Evolutionary conservation across 192 early-diverging fungal species (phyloP).

Genomic region (Lunasporangiospora selenospora): DNA sequence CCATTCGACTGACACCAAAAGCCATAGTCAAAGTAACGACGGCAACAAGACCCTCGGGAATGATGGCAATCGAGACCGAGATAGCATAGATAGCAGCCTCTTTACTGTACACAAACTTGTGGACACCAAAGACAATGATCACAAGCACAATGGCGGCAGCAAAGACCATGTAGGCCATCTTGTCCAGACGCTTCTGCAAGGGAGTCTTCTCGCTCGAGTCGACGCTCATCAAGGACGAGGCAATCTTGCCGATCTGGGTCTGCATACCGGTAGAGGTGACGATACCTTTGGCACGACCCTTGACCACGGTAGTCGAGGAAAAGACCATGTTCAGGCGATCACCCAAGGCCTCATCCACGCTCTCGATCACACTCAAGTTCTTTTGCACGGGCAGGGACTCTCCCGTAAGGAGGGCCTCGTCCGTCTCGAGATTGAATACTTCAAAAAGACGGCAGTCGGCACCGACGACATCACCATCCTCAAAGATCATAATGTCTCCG

Average conservation of each 20-base stretch:
- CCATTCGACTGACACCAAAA: slow-evolving; percentile 87
- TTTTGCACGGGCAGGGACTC: slow-evolving; percentile 88
- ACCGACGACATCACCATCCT: slow-evolving; percentile 94
- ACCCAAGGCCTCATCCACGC: slow-evolving; percentile 76
- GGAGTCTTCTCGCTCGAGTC: slow-evolving; percentile 62
- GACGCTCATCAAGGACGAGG: slow-evolving; percentile 75
- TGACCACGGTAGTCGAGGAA: slow-evolving; percentile 86
- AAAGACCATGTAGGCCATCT: slow-evolving; percentile 82
- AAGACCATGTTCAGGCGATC: slow-evolving; percentile 94
- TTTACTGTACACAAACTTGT: slow-evolving; percentile 64
- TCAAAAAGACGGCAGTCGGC: slow-evolving; percentile 89
- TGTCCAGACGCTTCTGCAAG: slow-evolving; percentile 70
- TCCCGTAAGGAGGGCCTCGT: slow-evolving; percentile 94
- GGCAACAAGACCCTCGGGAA: slow-evolving; percentile 94
- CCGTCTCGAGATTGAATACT: slow-evolving; percentile 87
- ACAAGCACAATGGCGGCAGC: slow-evolving; percentile 72
- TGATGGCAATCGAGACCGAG: slow-evolving; percentile 89
- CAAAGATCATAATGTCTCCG: slow-evolving; percentile 88
- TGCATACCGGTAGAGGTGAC: slow-evolving; percentile 83
- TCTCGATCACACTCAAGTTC: slow-evolving; percentile 65
- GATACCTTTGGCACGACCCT: slow-evolving; percentile 91
- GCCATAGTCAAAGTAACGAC: slow-evolving; percentile 94
- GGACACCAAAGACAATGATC: slow-evolving; percentile 83
- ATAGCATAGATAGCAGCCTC: slow-evolving; percentile 80
- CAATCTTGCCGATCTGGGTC: slow-evolving; percentile 95